phyloP scores from a whole-genome alignment of 257 asterid genomes.

The Datura wrightii region DNA sequence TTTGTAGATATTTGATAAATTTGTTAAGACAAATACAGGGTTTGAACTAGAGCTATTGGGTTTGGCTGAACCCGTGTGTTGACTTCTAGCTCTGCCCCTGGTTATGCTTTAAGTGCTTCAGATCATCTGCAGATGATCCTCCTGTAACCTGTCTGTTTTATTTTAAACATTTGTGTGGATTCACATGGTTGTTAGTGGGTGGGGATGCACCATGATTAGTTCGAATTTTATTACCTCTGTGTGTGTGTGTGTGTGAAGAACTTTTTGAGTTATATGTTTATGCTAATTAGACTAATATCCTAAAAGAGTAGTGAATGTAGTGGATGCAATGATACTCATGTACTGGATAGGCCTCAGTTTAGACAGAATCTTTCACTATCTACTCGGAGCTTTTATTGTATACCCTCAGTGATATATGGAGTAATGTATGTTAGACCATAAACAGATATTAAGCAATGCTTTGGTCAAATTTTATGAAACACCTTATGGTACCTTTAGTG shows the following conservation, averaged over 20 bases:
- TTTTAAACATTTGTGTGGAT: background rate
- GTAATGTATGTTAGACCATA: background rate
- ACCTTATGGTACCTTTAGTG: background rate
- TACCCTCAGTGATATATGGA: background rate
- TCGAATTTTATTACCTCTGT: background rate
- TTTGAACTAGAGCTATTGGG: background rate
- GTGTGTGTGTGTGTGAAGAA: background rate
- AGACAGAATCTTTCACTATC: background rate
- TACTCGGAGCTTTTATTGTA: background rate
- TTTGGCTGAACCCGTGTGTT: background rate
- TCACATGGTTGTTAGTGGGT: background rate
- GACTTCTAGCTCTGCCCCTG: background rate
- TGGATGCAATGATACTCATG: background rate
- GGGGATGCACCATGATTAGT: background rate
- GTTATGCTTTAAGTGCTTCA: background rate
- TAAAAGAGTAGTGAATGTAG: background rate
- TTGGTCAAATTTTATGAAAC: background rate
- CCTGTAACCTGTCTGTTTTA: background rate
- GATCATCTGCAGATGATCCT: conserved; percentile 4
- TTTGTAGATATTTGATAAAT: background rate
- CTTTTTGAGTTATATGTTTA: background rate
- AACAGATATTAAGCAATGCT: background rate
- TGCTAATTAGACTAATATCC: background rate
- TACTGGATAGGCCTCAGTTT: background rate
- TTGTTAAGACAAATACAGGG: background rate